Percentiles rank a stretch among this genome's conserved stretches.
Conservation (phyloP, 305 asterid species). For the Nicotiana rustica region DNA sequence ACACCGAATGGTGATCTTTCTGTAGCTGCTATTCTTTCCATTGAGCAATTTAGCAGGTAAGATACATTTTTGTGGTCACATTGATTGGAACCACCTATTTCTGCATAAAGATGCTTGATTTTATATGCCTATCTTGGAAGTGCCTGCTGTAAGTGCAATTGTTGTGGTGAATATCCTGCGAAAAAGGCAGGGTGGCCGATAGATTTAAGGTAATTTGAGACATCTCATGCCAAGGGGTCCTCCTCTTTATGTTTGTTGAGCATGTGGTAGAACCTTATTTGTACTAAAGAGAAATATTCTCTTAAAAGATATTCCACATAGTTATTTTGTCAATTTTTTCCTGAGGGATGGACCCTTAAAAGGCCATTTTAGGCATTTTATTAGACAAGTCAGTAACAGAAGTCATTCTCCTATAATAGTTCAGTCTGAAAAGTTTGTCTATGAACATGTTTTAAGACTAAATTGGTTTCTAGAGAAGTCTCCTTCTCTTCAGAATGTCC, state of each 20-base stretch:
- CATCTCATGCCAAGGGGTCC: not conserved
- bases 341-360: not conserved
- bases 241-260: not conserved
- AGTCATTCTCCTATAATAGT: not conserved
- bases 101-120: slow-evolving; percentile 1
- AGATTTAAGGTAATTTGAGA: slow-evolving; percentile 17
- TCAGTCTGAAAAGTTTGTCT: not conserved
- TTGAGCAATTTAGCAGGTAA: slow-evolving; percentile 99
- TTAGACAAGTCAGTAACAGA: not conserved
- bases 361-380: not conserved
- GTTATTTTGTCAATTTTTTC: not conserved
- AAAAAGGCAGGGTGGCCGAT: not conserved
- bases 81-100: not conserved
- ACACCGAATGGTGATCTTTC: slow-evolving; percentile 84
- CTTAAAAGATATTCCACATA: not conserved
- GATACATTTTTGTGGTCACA: slow-evolving; percentile 26
- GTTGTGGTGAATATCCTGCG: slow-evolving; percentile 16
- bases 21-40: slow-evolving; percentile 81
- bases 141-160: not conserved
- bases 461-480: not conserved
- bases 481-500: not conserved
- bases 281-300: not conserved
- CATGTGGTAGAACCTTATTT: not conserved
- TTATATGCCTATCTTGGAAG: slow-evolving; percentile 17
- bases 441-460: not conserved